Conservation (phyloP, 2,329 filamentous ascomycete species). For the Meredithiella fracta region DNA sequence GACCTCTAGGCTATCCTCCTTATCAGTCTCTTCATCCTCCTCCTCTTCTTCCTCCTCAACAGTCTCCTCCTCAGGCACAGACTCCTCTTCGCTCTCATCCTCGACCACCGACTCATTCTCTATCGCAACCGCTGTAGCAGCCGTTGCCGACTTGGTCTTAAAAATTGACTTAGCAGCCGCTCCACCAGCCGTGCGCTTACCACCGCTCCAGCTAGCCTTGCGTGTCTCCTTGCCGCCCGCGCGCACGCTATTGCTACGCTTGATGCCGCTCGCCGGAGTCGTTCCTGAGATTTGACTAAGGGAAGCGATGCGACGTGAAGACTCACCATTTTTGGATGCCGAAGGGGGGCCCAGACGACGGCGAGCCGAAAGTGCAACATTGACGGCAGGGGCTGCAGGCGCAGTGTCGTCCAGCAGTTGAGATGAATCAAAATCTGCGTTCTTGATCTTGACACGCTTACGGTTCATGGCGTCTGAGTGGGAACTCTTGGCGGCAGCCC, state of each 20-base stretch:
- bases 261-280: slow-evolving; percentile 45
- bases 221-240: slow-evolving; percentile 27
- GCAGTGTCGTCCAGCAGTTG: background rate
- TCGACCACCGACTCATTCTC: slow-evolving; percentile 3
- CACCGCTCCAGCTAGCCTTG: slow-evolving; percentile 49
- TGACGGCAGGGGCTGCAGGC: slow-evolving; percentile 25
- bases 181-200: slow-evolving; percentile 20
- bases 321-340: background rate
- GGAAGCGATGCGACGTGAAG: slow-evolving; percentile 60
- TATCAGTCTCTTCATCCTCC: slow-evolving; percentile 4
- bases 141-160: slow-evolving; percentile 9
- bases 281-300: slow-evolving; percentile 81
- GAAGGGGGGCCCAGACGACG: slow-evolving; percentile 28
- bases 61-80: slow-evolving; percentile 1
- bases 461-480: slow-evolving; percentile 38
- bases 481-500: slow-evolving; percentile 30
- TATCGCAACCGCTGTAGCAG: slow-evolving; percentile 3
- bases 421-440: slow-evolving; percentile 5
- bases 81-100: slow-evolving; percentile 8
- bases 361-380: slow-evolving; percentile 38
- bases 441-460: slow-evolving; percentile 33
- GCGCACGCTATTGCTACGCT: slow-evolving; percentile 64
- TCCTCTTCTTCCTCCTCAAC: slow-evolving; percentile 1
- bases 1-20: background rate
- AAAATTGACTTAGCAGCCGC: background rate